These are phyloP conservation scores for Scutellaria barbata DNA, from an alignment of 257 asterid genomes.

Conservation along the genomic window DNA sequence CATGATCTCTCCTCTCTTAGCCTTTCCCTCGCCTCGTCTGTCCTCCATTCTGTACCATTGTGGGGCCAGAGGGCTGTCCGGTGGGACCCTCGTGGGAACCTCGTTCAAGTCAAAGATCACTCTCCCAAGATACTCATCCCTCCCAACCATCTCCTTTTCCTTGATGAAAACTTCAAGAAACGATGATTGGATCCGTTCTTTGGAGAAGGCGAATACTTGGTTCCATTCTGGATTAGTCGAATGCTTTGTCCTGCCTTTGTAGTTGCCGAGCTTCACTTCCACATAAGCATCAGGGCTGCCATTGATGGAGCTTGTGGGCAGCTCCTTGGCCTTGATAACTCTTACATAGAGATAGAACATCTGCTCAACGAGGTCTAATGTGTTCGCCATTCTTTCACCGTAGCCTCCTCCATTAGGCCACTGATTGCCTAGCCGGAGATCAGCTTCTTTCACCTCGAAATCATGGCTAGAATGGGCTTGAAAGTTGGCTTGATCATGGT, in stretches of 20 bases:
- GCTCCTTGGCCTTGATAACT: slow-evolving; percentile 71
- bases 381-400: slow-evolving; percentile 55
- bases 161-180: slow-evolving; percentile 63
- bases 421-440: slow-evolving; percentile 56
- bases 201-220: slow-evolving; percentile 80
- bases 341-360: slow-evolving; percentile 75
- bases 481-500: slow-evolving; percentile 25
- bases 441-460: slow-evolving; percentile 71
- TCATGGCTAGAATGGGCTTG: slow-evolving; percentile 44
- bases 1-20: slow-evolving; percentile 65
- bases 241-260: slow-evolving; percentile 66
- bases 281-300: slow-evolving; percentile 63
- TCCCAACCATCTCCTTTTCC: slow-evolving; percentile 64
- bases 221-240: slow-evolving; percentile 70
- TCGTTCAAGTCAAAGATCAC: slow-evolving; percentile 70
- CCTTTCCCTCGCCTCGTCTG: slow-evolving; percentile 52
- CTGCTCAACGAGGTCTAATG: slow-evolving; percentile 78
- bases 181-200: slow-evolving; percentile 71
- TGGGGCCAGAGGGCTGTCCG: slow-evolving; percentile 86
- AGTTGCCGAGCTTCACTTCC: slow-evolving; percentile 82
- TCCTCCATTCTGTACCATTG: slow-evolving; percentile 80
- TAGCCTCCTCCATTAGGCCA: slow-evolving; percentile 47
- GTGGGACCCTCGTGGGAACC: slow-evolving; percentile 75
- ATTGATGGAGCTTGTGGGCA: slow-evolving; percentile 45
- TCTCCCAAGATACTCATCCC: slow-evolving; percentile 64